phyloP scores from a whole-genome alignment of 2,329 filamentous ascomycete species.

The Lachnum nothofagi region DNA sequence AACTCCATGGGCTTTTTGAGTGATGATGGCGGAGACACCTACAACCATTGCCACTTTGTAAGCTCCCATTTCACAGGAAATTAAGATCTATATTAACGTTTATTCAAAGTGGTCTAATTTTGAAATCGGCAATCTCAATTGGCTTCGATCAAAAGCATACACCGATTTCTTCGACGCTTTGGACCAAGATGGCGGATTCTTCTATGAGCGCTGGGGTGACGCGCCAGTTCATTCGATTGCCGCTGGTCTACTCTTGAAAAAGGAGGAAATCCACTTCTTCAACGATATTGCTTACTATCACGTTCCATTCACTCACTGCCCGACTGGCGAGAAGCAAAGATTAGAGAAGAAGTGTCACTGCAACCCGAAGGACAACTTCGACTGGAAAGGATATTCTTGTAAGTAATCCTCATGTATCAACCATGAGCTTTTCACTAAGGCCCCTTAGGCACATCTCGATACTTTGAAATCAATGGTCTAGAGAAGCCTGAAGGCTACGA shows the following conservation, averaged over 20 bases:
- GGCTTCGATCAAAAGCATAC: conserved; percentile 86
- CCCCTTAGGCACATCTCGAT: conserved; percentile 70
- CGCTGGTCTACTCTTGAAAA: conserved; percentile 77
- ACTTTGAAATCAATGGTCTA: conserved; percentile 75
- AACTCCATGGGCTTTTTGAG: conserved; percentile 91
- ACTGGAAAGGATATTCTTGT: conserved; percentile 99
- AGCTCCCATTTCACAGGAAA: conserved; percentile 35
- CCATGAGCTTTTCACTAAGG: conserved; percentile 17
- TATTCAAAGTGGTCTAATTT: conserved; percentile 88
- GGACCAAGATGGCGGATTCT: conserved; percentile 91
- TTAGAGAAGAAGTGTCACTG: conserved; percentile 87
- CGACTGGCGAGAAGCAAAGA: conserved; percentile 79
- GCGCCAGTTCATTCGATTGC: conserved; percentile 98
- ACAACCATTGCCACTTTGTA: conserved; percentile 97
- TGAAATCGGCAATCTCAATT: conserved; percentile 88
- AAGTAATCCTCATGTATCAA: conserved; percentile 37
- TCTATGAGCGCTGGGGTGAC: conserved; percentile 98
- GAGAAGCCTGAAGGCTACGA: conserved; percentile 83
- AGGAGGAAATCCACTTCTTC: conserved; percentile 96
- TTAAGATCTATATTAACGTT: conserved; percentile 26
- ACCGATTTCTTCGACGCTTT: conserved; percentile 84
- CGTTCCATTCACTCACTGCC: conserved; percentile 96
- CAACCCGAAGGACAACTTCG: conserved; percentile 95
- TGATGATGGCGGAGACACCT: conserved; percentile 83
- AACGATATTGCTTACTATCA: conserved; percentile 98